phyloP scores from a whole-genome alignment of 306 rosid genomes.

The Sphenostylis stenocarpa region DNA sequence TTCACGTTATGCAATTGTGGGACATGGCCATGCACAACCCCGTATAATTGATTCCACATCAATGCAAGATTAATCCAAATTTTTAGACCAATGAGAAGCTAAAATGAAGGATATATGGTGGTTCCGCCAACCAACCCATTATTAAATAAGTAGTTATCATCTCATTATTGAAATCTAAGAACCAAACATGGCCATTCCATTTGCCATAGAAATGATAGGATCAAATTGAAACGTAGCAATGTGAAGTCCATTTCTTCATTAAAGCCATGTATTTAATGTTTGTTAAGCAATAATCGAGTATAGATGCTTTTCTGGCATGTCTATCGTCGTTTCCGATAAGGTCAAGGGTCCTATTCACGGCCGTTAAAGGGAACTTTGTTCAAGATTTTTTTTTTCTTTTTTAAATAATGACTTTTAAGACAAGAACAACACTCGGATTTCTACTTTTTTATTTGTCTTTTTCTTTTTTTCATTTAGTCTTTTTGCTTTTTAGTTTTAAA shows the following conservation, averaged over 20 bases:
- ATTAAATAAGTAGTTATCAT: constrained; percentile 1
- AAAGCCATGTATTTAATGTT: background rate
- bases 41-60: background rate
- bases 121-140: constrained; percentile 26
- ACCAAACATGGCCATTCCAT: background rate
- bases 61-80: background rate
- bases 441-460: background rate
- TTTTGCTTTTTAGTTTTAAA: background rate
- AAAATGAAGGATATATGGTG: background rate
- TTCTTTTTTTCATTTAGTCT: background rate
- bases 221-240: background rate
- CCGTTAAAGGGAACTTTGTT: background rate
- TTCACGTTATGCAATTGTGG: constrained; percentile 23
- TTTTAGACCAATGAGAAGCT: background rate
- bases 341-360: background rate
- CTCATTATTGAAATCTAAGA: constrained; percentile 5
- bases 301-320: constrained; percentile 18
- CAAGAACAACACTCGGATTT: background rate
- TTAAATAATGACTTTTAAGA: background rate
- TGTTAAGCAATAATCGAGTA: background rate
- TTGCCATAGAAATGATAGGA: background rate
- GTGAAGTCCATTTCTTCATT: constrained; percentile 12
- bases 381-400: background rate
- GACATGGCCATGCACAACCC: constrained; percentile 2
- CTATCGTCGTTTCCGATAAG: constrained; percentile 4